Conservation (phyloP, 192 early-diverging fungal species). For the Entophlyctis luteolus region DNA sequence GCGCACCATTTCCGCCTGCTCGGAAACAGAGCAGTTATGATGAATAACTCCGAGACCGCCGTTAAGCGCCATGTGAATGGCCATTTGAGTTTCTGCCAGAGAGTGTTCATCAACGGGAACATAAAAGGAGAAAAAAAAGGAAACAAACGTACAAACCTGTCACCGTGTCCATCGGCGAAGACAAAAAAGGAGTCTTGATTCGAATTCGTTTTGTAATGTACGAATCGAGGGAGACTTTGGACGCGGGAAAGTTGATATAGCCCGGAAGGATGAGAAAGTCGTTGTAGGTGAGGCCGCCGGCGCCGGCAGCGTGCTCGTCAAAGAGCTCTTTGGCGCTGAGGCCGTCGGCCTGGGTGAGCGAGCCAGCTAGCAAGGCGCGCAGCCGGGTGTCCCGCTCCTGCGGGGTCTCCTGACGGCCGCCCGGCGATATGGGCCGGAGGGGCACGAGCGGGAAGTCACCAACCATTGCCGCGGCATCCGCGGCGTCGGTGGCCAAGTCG, state of each 20-base stretch:
- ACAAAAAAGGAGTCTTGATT: slow-evolving; percentile 90
- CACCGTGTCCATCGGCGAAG: slow-evolving; percentile 98
- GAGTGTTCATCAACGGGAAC: neutral
- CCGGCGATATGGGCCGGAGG: neutral
- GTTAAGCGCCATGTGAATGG: slow-evolving; percentile 90
- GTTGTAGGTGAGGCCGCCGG: slow-evolving; percentile 89
- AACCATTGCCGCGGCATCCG: no score
- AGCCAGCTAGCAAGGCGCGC: slow-evolving; percentile 15
- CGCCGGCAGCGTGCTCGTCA: slow-evolving; percentile 68
- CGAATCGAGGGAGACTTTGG: slow-evolving; percentile 72
- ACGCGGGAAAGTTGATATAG: slow-evolving; percentile 88
- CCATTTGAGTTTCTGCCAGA: slow-evolving; percentile 84
- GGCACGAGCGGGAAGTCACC: slow-evolving; percentile 18
- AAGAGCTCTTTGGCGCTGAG: slow-evolving; percentile 80
- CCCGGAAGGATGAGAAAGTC: slow-evolving; percentile 97
- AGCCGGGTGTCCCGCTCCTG: slow-evolving; percentile 27
- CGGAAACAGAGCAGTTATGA: slow-evolving; percentile 92
- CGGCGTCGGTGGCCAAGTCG: no score
- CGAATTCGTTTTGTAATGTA: slow-evolving; percentile 84
- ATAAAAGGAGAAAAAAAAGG: neutral
- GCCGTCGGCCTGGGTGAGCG: slow-evolving; percentile 69
- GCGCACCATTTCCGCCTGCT: slow-evolving; percentile 97
- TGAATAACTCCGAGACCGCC: slow-evolving; percentile 98
- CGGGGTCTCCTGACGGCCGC: slow-evolving; percentile 5
- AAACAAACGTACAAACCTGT: slow-evolving; percentile 45